Percentiles rank a stretch among this genome's conserved stretches.
These are phyloP conservation scores for Suillus clintonianus DNA, from an alignment of 768 basidiomycete species.

Conservation along the genomic window DNA sequence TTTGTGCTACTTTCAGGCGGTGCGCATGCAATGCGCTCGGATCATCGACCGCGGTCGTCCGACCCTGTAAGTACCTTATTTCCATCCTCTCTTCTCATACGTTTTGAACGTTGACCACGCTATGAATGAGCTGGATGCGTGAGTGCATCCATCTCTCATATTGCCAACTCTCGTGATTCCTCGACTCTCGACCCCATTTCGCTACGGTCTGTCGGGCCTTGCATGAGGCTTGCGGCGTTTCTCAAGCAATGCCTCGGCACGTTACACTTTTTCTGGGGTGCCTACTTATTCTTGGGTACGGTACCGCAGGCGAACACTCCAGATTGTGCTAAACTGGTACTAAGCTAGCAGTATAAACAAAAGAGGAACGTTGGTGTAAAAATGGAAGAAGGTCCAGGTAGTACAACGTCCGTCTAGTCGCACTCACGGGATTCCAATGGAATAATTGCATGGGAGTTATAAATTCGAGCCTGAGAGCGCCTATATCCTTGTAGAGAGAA, in stretches of 20 bases:
- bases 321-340: constrained; percentile 14
- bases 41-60: constrained; percentile 14
- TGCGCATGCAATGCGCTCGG: constrained; percentile 2
- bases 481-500: constrained; percentile 5
- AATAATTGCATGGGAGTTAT: constrained; percentile 24
- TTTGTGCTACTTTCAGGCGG: neutral
- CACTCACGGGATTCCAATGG: constrained; percentile 20
- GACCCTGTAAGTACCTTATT: constrained; percentile 5
- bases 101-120: neutral
- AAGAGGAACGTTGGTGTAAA: neutral
- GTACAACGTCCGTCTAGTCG: constrained; percentile 2
- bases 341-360: neutral
- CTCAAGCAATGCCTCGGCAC: neutral
- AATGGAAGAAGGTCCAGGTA: neutral
- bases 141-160: neutral
- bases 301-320: constrained; percentile 13
- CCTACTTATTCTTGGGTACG: constrained; percentile 15
- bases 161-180: neutral
- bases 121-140: neutral
- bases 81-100: neutral
- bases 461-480: constrained; percentile 22
- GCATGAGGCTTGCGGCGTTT: neutral
- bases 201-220: neutral
- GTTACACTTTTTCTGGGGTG: constrained; percentile 5
- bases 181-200: constrained; percentile 2